Evolutionary conservation across 352 stramenopile genomes (phyloP), one percentile per base, ranked within the genome.

Genomic region (Globisporangium paddicum): DNA sequence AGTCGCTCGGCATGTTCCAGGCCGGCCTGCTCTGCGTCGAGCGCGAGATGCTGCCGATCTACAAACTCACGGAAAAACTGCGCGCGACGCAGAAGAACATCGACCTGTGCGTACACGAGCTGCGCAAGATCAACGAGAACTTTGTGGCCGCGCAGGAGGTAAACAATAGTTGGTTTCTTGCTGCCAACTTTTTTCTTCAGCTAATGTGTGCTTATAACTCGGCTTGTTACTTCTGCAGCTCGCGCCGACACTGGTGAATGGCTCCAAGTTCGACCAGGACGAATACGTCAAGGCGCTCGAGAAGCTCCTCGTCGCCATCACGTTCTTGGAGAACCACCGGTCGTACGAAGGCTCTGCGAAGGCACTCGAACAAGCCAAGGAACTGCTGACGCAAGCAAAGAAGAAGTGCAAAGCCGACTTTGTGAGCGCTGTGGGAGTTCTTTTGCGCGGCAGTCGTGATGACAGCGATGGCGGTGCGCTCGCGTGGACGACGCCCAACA

Each of bases 51-150:
- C 67, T 89, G 57, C 81, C 83, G 25, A 83, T 93, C 60, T 93
- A 93, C 69, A 88, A 86, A 50, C 79, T 93, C 65, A 93, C 84
- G 0, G 81, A 90, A 62, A 78, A 82, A 63, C 74, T 93, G 19
- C 77, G 81, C 58, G 79, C 78, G 60, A 91, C 81, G 18, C 84
- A 94, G 60, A 85, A 86, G 65, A 94, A 92, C 52, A 94, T 94
- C 30, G 84, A 94, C 47, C 55, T 89, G 9, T 90, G 82, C 42
- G 82, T 94, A 21, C 72, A 77, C 30, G 78, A 90, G 62, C 60
- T 94, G 54, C 74, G 68, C 3, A 69, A 71, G 45, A 81, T 93
- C 53, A 79, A 90, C 54, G 71, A 89, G 51, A 90, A 90, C 54
- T 91, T 93, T 55, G 64, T 86, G 38, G 78, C 71, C 2, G 75